Evolutionary conservation across 2,329 filamentous ascomycete species (phyloP), one percentile per base, ranked within the genome.

Genomic region (Coleophoma crateriformis): DNA sequence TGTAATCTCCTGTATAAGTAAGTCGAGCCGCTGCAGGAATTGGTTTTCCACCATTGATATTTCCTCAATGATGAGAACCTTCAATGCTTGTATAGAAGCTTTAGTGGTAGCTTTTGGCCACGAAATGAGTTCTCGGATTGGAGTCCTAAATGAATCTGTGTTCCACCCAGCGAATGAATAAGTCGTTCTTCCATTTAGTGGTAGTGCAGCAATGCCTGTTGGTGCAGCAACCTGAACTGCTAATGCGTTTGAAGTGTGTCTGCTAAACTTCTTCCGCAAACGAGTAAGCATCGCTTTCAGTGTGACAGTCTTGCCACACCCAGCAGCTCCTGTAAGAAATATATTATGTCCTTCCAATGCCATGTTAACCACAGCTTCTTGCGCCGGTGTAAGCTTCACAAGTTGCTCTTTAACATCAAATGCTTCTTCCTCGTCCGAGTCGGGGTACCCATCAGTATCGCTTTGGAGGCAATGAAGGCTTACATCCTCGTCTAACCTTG

Each of bases 11-110:
- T 58, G 53, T 14, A 63, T 22, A n/a, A 58, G 44, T 3, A 57
- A 14, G 40, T 58, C 56, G 35, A 62, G 46, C 1, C 59, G 47
- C 45, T 62, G 58, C 10, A 63, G 40, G 20, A 62, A 56, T 35
- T 58, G 54, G 32, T 57, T 60, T 14, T 63, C 60, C 5, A 62
- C 57, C 61, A 64, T 64, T 3, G 60, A 63, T 2, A 63, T 54
- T 32, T 64, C 61, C 42, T 64, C 60, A 7, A 64, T 50, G 3
- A 63, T 54, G 0, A 64, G 43, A 3, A 62, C 58, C 12, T 50
- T 22, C 10, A 57, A 35, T 4, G 20, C 41, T 8, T 15, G 12
- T 13, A 57, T 50, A 3, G 50, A 50, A 33, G 54, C 44, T 2
- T 17, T 10, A 1, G 50, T 48, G 2, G 43, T 35, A 3, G 35